These are phyloP conservation scores for Beauveria medogensis DNA, from an alignment of 2,329 filamentous ascomycete species.

Conservation along the genomic window DNA sequence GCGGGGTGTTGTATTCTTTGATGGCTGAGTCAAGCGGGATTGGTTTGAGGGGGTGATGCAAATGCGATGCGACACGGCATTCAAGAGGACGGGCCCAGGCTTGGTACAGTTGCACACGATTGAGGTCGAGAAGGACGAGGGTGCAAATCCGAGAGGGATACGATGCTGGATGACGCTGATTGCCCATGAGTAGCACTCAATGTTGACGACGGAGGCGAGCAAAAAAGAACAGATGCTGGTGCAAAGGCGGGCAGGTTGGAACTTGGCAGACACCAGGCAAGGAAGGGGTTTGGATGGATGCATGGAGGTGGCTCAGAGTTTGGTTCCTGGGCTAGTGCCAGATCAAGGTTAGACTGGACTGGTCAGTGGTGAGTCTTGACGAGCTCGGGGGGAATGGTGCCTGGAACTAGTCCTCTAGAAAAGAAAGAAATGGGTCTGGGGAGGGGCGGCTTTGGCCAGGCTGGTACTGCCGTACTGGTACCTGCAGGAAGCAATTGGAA, in stretches of 20 bases:
- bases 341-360: background rate
- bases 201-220: background rate
- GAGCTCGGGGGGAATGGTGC: slow-evolving; percentile 6
- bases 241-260: background rate
- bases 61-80: background rate
- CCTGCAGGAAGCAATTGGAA: background rate
- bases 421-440: background rate
- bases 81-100: background rate
- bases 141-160: no score
- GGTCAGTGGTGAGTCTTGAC: no score
- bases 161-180: no score
- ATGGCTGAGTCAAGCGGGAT: background rate
- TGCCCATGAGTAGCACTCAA: background rate
- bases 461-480: background rate
- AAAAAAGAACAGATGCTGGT: background rate
- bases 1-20: background rate
- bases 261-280: background rate
- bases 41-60: background rate
- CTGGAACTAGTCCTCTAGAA: slow-evolving; percentile 2
- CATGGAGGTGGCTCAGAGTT: background rate
- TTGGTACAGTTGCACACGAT: background rate
- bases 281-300: background rate
- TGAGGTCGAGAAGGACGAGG: no score
- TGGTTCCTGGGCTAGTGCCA: slow-evolving; percentile 9
- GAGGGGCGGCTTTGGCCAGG: background rate